Evolutionary conservation across 257 asterid genomes (phyloP).

Genomic region (Fraxinus americana): DNA sequence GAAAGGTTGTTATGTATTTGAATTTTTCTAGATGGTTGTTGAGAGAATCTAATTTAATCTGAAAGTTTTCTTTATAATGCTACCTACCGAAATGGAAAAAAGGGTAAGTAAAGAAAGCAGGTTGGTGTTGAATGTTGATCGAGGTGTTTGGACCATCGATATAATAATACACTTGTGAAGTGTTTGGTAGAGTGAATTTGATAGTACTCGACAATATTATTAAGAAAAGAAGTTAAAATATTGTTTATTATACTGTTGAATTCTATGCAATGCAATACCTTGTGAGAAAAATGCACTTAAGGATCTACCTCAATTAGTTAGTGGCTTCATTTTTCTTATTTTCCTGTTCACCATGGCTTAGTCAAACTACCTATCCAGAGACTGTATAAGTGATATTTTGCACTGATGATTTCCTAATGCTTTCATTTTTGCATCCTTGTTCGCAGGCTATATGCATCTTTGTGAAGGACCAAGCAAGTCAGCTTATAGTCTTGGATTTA

Average conservation of each 20-base stretch:
- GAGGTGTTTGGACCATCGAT: neutral
- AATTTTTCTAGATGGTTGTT: conserved; percentile 49
- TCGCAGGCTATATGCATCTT: conserved; percentile 29
- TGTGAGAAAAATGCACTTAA: conserved; percentile 13
- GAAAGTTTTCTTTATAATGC: conserved; percentile 44
- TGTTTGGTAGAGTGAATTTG: conserved; percentile 1
- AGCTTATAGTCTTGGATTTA: conserved; percentile 8
- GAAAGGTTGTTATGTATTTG: conserved; percentile 40
- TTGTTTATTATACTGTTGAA: neutral
- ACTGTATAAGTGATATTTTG: conserved; percentile 15
- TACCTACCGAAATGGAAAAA: conserved; percentile 40
- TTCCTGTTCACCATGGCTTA: conserved; percentile 23
- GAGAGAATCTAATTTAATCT: conserved; percentile 51
- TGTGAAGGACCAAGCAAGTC: conserved; percentile 18
- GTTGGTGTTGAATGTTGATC: conserved; percentile 29
- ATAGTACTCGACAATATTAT: neutral
- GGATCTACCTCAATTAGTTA: conserved; percentile 21
- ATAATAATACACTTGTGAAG: conserved; percentile 5
- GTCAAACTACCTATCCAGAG: conserved; percentile 29
- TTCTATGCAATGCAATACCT: neutral
- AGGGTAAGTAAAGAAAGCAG: conserved; percentile 18
- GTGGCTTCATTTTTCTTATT: conserved; percentile 17
- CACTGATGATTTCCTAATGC: conserved; percentile 22
- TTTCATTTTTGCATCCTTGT: conserved; percentile 12
- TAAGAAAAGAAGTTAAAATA: neutral